A percentile compares a stretch with the other conserved stretches of the same genome.
These are phyloP conservation scores for Pleoardoris graminearum DNA, from an alignment of 2,329 filamentous ascomycete genomes.

Conservation along the genomic window DNA sequence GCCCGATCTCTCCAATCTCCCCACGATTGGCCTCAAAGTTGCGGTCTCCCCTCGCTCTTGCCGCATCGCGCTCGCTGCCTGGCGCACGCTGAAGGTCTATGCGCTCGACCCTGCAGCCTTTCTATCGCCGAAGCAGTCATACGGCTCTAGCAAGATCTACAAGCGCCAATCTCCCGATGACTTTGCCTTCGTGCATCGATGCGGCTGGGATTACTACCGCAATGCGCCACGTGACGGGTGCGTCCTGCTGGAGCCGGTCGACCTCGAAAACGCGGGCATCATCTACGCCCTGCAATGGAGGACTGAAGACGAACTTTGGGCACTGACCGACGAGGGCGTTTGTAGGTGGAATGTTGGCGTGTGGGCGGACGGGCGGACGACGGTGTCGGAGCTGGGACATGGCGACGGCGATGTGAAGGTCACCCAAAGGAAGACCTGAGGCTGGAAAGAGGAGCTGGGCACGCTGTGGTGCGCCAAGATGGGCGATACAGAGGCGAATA, in stretches of 20 bases:
- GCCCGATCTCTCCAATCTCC: constrained; percentile 15
- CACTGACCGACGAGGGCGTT: constrained; percentile 22
- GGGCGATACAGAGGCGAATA: no score
- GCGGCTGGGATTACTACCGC: constrained; percentile 17
- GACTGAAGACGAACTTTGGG: constrained; percentile 29
- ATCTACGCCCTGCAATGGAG: constrained; percentile 21
- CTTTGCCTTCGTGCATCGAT: constrained; percentile 13
- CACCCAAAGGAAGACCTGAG: not conserved
- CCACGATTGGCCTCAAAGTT: constrained; percentile 23
- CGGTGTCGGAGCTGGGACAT: constrained; percentile 4
- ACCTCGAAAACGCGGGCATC: constrained; percentile 18
- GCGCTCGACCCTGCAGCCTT: constrained; percentile 24
- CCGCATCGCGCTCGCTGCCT: constrained; percentile 29
- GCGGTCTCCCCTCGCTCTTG: constrained; percentile 18
- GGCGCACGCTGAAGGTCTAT: constrained; percentile 28
- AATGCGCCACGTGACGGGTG: constrained; percentile 4
- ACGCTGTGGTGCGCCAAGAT: not conserved
- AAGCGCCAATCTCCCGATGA: not conserved
- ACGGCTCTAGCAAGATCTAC: not conserved
- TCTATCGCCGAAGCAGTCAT: constrained; percentile 16
- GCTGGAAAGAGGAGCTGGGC: not conserved
- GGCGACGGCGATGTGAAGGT: no score
- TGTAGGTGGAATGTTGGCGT: constrained; percentile 21
- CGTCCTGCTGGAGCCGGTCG: constrained; percentile 22
- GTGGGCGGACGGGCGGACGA: not conserved